A percentile compares a stretch with the other conserved stretches of the same genome.
phyloP scores from a whole-genome alignment of 1,284 basidiomycete species.

The Anthracocystis panici-leucophaei region DNA sequence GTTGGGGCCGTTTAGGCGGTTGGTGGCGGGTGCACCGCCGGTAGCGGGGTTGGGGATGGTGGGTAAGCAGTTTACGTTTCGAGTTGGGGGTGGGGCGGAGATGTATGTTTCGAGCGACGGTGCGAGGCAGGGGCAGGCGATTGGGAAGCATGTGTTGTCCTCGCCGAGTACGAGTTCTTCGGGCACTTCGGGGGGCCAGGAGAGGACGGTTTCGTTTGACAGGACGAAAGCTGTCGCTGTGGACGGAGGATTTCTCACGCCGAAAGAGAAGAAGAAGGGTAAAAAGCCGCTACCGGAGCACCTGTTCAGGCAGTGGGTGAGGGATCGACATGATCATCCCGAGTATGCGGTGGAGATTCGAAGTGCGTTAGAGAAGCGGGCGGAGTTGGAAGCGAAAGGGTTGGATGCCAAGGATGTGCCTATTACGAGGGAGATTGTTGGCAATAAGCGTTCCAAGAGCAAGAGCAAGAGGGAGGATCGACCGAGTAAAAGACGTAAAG shows the following conservation, averaged over 20 bases:
- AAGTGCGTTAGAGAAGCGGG: slow-evolving; percentile 16
- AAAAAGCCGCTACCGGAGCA: slow-evolving; percentile 36
- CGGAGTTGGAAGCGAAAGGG: slow-evolving; percentile 19
- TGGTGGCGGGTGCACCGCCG: slow-evolving; percentile 34
- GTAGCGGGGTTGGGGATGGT: slow-evolving; percentile 32
- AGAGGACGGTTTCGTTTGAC: slow-evolving; percentile 18
- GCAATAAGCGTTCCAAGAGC: not conserved
- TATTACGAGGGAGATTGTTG: slow-evolving; percentile 18
- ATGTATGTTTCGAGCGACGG: slow-evolving; percentile 42
- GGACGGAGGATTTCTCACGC: slow-evolving; percentile 33
- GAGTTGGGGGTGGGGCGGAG: slow-evolving; percentile 35
- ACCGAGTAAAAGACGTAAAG: slow-evolving; percentile 14
- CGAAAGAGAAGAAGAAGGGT: slow-evolving; percentile 30
- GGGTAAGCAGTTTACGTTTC: slow-evolving; percentile 48
- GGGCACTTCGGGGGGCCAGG: not conserved
- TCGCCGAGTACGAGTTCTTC: slow-evolving; percentile 10
- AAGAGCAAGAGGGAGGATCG: not conserved
- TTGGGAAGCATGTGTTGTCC: slow-evolving; percentile 23
- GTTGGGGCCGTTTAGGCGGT: slow-evolving; percentile 80
- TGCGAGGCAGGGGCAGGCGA: slow-evolving; percentile 7
- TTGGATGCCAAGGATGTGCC: slow-evolving; percentile 5
- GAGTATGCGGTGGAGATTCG: slow-evolving; percentile 30
- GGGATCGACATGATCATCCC: slow-evolving; percentile 21
- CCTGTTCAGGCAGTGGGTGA: slow-evolving; percentile 27
- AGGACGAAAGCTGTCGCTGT: slow-evolving; percentile 20